Evolutionary conservation across 106 monocot genomes (phyloP).

Genomic region (Cymbidium sinense): DNA sequence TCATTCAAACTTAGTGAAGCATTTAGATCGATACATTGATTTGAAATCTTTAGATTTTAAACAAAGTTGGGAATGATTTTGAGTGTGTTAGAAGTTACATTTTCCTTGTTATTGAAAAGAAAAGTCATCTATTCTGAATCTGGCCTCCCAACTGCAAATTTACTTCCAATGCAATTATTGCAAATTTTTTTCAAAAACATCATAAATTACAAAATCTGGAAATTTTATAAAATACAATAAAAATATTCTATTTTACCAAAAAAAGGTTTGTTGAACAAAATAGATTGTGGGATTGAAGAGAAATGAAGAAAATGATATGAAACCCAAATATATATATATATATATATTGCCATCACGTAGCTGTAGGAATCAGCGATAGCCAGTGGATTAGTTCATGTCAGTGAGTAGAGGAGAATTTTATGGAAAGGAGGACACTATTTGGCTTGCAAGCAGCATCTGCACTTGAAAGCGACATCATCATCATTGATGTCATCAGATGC

Average conservation of each 20-base stretch:
- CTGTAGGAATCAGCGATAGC: neutral
- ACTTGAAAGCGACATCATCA: neutral
- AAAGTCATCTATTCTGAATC: neutral
- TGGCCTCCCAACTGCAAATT: neutral
- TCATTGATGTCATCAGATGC: neutral
- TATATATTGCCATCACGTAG: neutral
- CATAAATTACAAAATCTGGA: neutral
- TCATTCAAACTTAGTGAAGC: too few species aligned
- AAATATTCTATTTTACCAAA: neutral
- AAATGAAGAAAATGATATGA: neutral
- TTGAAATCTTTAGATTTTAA: neutral
- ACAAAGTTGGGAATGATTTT: neutral
- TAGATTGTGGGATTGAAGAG: neutral
- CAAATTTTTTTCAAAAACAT: neutral
- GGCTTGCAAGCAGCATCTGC: neutral
- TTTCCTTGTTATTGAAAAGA: neutral
- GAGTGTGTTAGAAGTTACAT: neutral
- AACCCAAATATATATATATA: too few species aligned
- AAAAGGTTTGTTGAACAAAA: neutral
- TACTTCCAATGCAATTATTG: neutral
- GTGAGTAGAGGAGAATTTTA: neutral
- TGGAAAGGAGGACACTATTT: neutral
- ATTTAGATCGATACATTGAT: too few species aligned
- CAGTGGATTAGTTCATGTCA: neutral
- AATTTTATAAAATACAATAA: neutral